Evolutionary conservation across 1,139 yeast genomes (phyloP).

Genomic region (Pichiaceae sp.): DNA sequence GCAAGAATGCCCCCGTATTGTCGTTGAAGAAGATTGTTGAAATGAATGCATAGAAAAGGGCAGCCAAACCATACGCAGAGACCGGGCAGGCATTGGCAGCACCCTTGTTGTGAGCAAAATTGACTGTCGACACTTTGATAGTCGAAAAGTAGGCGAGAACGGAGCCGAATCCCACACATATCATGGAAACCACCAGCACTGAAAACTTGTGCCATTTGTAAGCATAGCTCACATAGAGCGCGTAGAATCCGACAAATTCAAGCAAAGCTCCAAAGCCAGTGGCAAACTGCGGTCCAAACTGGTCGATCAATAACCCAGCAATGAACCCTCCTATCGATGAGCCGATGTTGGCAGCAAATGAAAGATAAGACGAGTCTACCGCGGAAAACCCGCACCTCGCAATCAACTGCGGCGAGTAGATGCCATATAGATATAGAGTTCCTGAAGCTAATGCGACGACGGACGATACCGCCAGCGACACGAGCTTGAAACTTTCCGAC

Average conservation of each 20-base stretch:
- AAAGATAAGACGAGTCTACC: conserved; percentile 53
- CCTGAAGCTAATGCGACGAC: conserved; percentile 49
- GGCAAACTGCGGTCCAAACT: conserved; percentile 45
- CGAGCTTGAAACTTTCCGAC: conserved; percentile 8
- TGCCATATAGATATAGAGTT: conserved; percentile 65
- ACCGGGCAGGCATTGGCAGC: conserved; percentile 56
- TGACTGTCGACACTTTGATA: conserved; percentile 59
- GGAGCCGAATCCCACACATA: conserved; percentile 55
- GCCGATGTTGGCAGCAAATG: conserved; percentile 56
- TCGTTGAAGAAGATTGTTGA: conserved; percentile 36
- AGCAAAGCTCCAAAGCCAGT: conserved; percentile 44
- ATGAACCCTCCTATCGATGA: conserved; percentile 61
- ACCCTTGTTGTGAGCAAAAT: conserved; percentile 64
- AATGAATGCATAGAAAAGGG: conserved; percentile 26
- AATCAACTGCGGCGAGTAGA: conserved; percentile 63
- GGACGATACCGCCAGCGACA: conserved; percentile 20
- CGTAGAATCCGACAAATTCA: conserved; percentile 33
- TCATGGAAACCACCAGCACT: conserved; percentile 40
- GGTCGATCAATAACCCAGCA: conserved; percentile 61
- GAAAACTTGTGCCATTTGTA: conserved; percentile 23
- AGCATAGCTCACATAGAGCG: conserved; percentile 28
- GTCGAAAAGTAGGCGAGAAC: conserved; percentile 57
- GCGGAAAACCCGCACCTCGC: conserved; percentile 48
- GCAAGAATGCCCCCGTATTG: conserved; percentile 31
- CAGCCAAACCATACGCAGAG: conserved; percentile 45